These are phyloP conservation scores for Tephrocybe sp. DNA, from an alignment of 768 basidiomycete genomes.

Conservation along the genomic window DNA sequence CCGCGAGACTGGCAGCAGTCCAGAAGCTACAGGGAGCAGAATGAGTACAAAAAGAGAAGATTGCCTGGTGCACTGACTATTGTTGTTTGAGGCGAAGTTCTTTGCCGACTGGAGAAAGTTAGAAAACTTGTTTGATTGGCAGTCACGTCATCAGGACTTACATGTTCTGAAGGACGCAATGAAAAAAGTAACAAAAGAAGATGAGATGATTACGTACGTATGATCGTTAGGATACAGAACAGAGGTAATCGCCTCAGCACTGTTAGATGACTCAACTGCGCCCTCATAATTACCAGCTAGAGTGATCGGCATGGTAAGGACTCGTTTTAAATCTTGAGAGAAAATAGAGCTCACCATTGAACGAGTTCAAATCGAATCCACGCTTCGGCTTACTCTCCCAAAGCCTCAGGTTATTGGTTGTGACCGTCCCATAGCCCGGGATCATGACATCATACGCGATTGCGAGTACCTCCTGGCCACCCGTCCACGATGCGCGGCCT, in stretches of 20 bases:
- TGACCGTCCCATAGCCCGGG: slow-evolving; percentile 79
- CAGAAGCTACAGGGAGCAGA: slow-evolving; percentile 52
- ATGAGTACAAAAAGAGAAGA: background rate
- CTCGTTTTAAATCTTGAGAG: background rate
- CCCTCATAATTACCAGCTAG: slow-evolving; percentile 90
- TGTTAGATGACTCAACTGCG: slow-evolving; percentile 84
- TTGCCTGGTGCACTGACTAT: slow-evolving; percentile 43
- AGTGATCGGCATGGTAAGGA: background rate
- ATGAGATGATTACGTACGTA: slow-evolving; percentile 40
- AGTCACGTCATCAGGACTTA: slow-evolving; percentile 26
- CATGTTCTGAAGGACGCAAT: slow-evolving; percentile 32
- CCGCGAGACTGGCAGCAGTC: slow-evolving; percentile 84
- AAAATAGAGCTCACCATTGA: slow-evolving; percentile 63
- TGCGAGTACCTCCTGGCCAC: slow-evolving; percentile 92
- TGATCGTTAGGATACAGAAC: slow-evolving; percentile 97
- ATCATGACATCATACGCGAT: slow-evolving; percentile 95
- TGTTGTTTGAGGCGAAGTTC: slow-evolving; percentile 93
- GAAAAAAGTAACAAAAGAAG: background rate
- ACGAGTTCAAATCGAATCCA: slow-evolving; percentile 91
- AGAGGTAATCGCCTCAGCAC: slow-evolving; percentile 90
- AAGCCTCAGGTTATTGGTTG: slow-evolving; percentile 85
- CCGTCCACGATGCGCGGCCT: slow-evolving; percentile 70
- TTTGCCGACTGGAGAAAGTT: slow-evolving; percentile 61
- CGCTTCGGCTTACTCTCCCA: slow-evolving; percentile 88
- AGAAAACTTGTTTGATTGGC: background rate